Evolutionary conservation across 306 rosid species (phyloP), one percentile per base, ranked within the genome.

Genomic region (Gleditsia sinensis): DNA sequence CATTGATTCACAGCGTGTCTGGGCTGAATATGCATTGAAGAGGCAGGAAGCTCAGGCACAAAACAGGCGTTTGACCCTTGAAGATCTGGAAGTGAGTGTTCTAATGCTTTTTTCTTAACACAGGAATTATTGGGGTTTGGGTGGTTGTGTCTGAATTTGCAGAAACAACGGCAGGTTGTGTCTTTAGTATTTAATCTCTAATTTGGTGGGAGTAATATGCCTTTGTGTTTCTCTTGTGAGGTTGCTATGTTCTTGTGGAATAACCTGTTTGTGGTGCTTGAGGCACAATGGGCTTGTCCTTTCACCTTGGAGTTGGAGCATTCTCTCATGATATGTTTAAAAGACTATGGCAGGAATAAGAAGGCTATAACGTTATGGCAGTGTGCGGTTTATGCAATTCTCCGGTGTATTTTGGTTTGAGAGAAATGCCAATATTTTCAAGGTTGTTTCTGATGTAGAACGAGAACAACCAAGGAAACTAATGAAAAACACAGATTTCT

Each of bases 41-140:
- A 90, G 99, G 84, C 98, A 92, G 87, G 99, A 92, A 83, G 99
- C 99, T 30, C 98, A 90, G 74, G 99, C 99, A 7, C 99, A 95
- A 82, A 95, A 95, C 78, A 92, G 98, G 83, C 95, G 99, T 3
- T 77, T 92, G 81, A 95, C 99, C 46, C 99, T 95, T 36, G 99
- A 95, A 82, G 99, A 95, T 87, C 75, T 95, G 88, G 99, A 95
- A 81, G 98, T 94, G 73, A 76, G 94, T 83, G 90, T n/a, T n/a
- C n/a, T n/a, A n/a, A n/a, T n/a, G n/a, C n/a, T n/a, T n/a, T n/a
- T 42, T 51, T 67, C 48, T 25, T 65, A 7, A 23, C 58, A 39
- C 53, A 75, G 19, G 39, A 7, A 36, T 40, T 51, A 28, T 70
- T 56, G 34, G 59, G 49, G 46, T 21, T 57, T 56, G 36, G 27